Base-by-base conservation (phyloP, 805 yeast genomes). In the Schwanniomyces vanrijiae region DNA sequence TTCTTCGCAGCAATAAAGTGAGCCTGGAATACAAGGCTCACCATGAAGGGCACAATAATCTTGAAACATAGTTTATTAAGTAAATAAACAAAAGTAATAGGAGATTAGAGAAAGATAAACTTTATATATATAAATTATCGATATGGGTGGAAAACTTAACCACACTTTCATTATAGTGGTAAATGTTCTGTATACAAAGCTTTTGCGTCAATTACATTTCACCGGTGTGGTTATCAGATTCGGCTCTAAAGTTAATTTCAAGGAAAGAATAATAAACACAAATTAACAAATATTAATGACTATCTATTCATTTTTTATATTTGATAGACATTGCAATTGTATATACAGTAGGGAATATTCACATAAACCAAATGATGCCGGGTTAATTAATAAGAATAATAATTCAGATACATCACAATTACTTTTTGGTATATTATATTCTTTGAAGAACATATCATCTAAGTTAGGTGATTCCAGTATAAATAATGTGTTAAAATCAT, bases 271-370 rank as follows among this genome's bases (percentile, higher is more conserved):
- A 37, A 24, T 18, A 21, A 16, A 6, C 3, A 14, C 8, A 18
- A 16, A 14, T 26, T 7, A 16, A 40, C 13, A 7, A 13, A 25
- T 21, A 14, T 18, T 19, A 13, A 55, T 82, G 88, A 80, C 87
- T 34, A 82, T 90, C 40, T 84, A 85, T 69, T 88, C 96, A 9
- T 86, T 91, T 61, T 88, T 90, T 88, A 81, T 92, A 46, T 92
- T 86, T 62, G 97, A 92, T 64, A 79, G 94, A 62, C 97, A 92
- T 68, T 88, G 97, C 67, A 71, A 86, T 52, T 91, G 98, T 65
- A 82, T 92, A 16, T 92, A 81, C 66, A 80, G 81, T 52, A 73
- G 95, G 44, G 95, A 88, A 62, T 91, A 58, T 51, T 44, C 51
- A 19, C 56, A 41, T 43, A 31, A 37, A 22, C 40, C 24, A 28